These are phyloP conservation scores for Coccomyxa subellipsoidea DNA, from an alignment of 163 green algal species.

Conservation along the genomic window DNA sequence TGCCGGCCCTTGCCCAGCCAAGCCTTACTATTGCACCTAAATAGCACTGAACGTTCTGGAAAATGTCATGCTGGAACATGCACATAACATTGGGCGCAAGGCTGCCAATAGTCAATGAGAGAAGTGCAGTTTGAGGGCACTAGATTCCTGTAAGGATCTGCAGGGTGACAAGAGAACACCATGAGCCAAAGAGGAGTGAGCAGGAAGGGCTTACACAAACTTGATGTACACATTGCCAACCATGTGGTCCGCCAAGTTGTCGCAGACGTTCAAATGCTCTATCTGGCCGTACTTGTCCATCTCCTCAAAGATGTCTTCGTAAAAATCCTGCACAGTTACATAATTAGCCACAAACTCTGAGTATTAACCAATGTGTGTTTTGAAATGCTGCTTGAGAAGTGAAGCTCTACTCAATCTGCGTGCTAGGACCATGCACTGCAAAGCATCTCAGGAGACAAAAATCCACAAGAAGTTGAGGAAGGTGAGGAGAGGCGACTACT, in stretches of 20 bases:
- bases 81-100: no score
- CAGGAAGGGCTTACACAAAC: constrained; percentile 44
- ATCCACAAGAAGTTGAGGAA: not conserved
- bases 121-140: no score
- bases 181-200: not conserved
- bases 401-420: not conserved
- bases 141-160: no score
- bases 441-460: no score
- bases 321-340: constrained; percentile 81
- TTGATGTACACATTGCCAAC: constrained; percentile 91
- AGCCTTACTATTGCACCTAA: no score
- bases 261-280: constrained; percentile 97
- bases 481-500: not conserved
- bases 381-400: not conserved
- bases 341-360: constrained; percentile 1
- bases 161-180: not conserved
- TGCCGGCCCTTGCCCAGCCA: no score
- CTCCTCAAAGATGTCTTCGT: constrained; percentile 99
- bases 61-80: no score
- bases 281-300: constrained; percentile 90
- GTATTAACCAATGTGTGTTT: not conserved
- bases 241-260: constrained; percentile 98
- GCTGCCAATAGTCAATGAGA: no score
- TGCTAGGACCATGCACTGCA: not conserved
- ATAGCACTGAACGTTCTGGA: no score